A percentile compares a stretch with the other conserved stretches of the same genome.
Evolutionary conservation across 495 filamentous ascomycete species (phyloP).

Genomic region (Neurospora sp.): DNA sequence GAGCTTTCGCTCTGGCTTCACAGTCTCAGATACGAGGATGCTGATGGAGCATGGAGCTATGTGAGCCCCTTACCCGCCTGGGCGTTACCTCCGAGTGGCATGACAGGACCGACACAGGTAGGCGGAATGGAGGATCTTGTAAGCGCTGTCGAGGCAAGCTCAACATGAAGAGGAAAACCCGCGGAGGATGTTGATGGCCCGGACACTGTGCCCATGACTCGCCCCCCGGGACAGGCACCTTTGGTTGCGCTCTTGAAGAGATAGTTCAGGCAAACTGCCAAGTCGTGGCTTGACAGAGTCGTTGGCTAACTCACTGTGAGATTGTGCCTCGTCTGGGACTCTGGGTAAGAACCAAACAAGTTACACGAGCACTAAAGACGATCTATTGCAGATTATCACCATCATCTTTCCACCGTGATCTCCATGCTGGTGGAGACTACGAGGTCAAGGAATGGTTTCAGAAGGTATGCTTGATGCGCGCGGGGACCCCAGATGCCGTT

Average conservation of each 20-base stretch:
- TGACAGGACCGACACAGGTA: slow-evolving; percentile 48
- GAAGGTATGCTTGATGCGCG: background rate
- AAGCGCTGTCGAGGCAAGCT: slow-evolving; percentile 27
- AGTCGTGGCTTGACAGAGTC: background rate
- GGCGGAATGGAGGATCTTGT: slow-evolving; percentile 44
- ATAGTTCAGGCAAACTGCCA: background rate
- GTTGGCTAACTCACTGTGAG: background rate
- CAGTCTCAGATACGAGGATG: slow-evolving; percentile 77
- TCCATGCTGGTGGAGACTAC: background rate
- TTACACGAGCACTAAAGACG: background rate
- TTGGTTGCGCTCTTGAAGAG: background rate
- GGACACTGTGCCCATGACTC: background rate
- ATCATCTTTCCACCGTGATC: background rate
- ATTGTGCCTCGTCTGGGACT: background rate
- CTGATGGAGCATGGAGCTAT: slow-evolving; percentile 74
- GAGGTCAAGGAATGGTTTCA: background rate
- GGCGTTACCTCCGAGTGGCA: slow-evolving; percentile 65
- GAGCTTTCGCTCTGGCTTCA: slow-evolving; percentile 92
- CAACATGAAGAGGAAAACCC: background rate
- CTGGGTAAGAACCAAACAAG: background rate
- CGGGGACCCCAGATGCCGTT: background rate
- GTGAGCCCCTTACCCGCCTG: slow-evolving; percentile 74
- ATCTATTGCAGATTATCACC: background rate
- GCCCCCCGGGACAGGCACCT: background rate
- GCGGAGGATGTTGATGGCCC: background rate